phyloP scores from a whole-genome alignment of 1,139 yeast genomes.

The Lodderomyces metapsilosis region DNA sequence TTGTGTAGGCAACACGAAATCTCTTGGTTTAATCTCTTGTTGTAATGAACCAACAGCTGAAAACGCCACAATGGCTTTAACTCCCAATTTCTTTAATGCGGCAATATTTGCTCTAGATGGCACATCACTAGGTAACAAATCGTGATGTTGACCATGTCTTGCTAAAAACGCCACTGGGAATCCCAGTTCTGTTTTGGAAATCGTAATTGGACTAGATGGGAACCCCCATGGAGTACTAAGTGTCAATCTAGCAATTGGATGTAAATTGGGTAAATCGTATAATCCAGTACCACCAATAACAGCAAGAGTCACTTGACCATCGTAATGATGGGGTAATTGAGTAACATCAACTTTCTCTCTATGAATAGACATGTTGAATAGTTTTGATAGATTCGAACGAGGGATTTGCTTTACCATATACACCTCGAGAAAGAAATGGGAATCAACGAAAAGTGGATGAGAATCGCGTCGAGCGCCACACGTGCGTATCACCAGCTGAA shows the following conservation, averaged over 20 bases:
- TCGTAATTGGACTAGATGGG: conserved; percentile 92
- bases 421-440: too few relatives aligned
- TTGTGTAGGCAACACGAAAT: conserved; percentile 93
- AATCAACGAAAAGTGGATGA: too few relatives aligned
- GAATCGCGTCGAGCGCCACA: too few relatives aligned
- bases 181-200: conserved; percentile 71
- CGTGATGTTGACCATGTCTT: conserved; percentile 91
- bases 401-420: conserved; percentile 6
- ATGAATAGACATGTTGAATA: conserved; percentile 33
- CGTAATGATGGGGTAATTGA: conserved; percentile 39
- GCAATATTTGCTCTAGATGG: conserved; percentile 95
- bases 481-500: too few relatives aligned
- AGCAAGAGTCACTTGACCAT: conserved; percentile 63
- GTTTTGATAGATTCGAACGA: not conserved
- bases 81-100: conserved; percentile 85
- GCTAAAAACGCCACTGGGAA: conserved; percentile 92
- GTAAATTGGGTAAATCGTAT: conserved; percentile 76
- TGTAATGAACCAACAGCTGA: conserved; percentile 96
- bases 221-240: conserved; percentile 95
- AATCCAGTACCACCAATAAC: conserved; percentile 98
- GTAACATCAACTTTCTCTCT: conserved; percentile 28
- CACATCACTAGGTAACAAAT: conserved; percentile 85
- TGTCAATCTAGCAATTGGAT: conserved; percentile 81
- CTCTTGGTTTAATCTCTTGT: conserved; percentile 86
- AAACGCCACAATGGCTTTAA: conserved; percentile 85